Conservation (phyloP, 257 asterid species). For the Solanum arcanum region DNA sequence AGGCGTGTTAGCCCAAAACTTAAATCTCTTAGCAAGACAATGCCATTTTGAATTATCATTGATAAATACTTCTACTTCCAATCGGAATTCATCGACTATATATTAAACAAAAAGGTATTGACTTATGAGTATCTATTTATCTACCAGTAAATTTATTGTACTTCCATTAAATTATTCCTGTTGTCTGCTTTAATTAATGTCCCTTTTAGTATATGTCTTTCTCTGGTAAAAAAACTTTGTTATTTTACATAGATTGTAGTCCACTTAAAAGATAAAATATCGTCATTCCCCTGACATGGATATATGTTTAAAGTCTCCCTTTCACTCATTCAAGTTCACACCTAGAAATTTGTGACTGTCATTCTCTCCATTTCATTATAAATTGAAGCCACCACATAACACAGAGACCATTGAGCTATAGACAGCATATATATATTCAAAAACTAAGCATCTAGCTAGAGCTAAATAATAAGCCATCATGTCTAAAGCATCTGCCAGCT, state of each 20-base stretch:
- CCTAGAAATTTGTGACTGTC: neutral
- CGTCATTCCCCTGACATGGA: neutral
- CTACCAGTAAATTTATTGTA: neutral
- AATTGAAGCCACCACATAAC: neutral
- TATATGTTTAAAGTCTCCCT: neutral
- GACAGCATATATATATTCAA: neutral
- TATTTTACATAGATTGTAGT: neutral
- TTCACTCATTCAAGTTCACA: neutral
- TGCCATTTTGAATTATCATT: neutral
- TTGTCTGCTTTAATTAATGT: neutral
- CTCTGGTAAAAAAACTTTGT: neutral
- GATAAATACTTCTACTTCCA: neutral
- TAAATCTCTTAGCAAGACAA: neutral
- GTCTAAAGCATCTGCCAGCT: slow-evolving; percentile 30
- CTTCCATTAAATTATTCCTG: neutral
- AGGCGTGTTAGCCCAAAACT: neutral
- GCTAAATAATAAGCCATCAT: slow-evolving; percentile 11
- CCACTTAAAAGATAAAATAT: neutral
- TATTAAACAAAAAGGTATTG: neutral
- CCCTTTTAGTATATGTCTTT: neutral
- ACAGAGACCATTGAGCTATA: neutral
- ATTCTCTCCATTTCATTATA: neutral
- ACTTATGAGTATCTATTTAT: neutral
- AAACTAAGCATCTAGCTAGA: neutral
- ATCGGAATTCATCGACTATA: neutral